Evolutionary conservation across 345 rosid genomes (phyloP).

Genomic region (Geranium brycei): DNA sequence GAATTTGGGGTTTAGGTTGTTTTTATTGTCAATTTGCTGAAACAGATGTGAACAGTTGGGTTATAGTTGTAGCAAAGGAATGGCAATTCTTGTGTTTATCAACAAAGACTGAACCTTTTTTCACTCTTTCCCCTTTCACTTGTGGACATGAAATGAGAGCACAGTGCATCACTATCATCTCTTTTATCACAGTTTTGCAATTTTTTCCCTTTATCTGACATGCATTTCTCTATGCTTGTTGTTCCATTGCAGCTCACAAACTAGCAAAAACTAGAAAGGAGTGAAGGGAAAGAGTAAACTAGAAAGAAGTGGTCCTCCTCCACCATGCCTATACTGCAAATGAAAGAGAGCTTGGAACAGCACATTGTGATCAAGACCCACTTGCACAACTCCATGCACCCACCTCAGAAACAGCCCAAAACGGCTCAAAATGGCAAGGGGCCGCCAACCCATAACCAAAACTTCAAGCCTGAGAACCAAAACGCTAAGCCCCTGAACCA

Average conservation of each 20-base stretch:
- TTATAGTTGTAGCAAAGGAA: conserved; percentile 19
- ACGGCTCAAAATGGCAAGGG: conserved; percentile 62
- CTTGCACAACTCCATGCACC: conserved; percentile 44
- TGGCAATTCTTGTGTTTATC: conserved; percentile 26
- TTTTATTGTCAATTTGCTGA: conserved; percentile 11
- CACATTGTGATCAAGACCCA: conserved; percentile 56
- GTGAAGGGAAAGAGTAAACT: neutral
- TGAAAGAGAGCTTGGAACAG: conserved; percentile 73
- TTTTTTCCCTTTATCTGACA: conserved; percentile 21
- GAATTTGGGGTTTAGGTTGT: neutral
- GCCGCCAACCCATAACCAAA: conserved; percentile 31
- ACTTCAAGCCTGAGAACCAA: too few relatives aligned
- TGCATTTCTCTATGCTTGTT: conserved; percentile 19
- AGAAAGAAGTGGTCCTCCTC: too few relatives aligned
- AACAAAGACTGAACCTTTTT: conserved; percentile 14
- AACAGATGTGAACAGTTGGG: conserved; percentile 15
- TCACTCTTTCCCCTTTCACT: conserved; percentile 12
- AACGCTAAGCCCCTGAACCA: too few relatives aligned
- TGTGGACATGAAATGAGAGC: conserved; percentile 12
- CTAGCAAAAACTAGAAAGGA: conserved; percentile 10
- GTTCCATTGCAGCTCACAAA: conserved; percentile 10
- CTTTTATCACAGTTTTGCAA: conserved; percentile 15
- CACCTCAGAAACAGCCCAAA: conserved; percentile 42
- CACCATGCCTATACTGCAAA: conserved; percentile 70
- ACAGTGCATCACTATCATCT: neutral